Base-by-base conservation (phyloP, 2,329 filamentous ascomycete genomes). In the Talaromyces sp. region DNA sequence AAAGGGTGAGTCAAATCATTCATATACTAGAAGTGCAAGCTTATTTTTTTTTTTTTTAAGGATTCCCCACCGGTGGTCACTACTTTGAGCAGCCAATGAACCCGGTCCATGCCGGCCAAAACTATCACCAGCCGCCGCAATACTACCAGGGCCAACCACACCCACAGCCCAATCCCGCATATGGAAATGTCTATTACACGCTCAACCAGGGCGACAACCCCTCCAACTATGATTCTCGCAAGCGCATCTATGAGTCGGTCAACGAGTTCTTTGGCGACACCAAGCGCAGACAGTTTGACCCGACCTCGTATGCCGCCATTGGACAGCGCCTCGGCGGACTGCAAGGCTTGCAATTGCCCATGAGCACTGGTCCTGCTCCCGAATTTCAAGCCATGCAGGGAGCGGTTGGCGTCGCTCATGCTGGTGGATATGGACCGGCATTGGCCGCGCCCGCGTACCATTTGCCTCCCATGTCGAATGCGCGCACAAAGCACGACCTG, bases 191-290 rank as follows among this genome's bases (percentile, higher is more conserved):
- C 65, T 96, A 94, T 78, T 95, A 94, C 75, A 87, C 89, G 75
- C 84, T 85, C 74, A 87, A 79, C 74, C 72, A 84, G 81, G 81
- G 86, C 74, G 87, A 88, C 68, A 83, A 84, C 65, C 83, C 86
- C 53, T 78, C 76, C 27, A 73, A 82, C 10, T 86, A 89, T 70
- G 91, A 94, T 71, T 84, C 87, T 67, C 87, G 90, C 71, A 95
- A 94, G 80, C 91, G 92, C 65, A 87, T 87, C n/a, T 91, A 89
- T 68, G 92, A 97, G 71, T 90, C 91, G 62, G 81, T 97, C 63
- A 94, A 96, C 72, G 92, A 96, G 74, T 96, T 98, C 80, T 96
- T 98, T 68, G 91, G 90, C 67, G 92, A 91, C 73, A 88, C 92
- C 68, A 98, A 97, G 83, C 91, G 93, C 70, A 90, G 92, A 71